Conservation (phyloP, 352 stramenopile genomes). For the Pythium brachiatum region DNA sequence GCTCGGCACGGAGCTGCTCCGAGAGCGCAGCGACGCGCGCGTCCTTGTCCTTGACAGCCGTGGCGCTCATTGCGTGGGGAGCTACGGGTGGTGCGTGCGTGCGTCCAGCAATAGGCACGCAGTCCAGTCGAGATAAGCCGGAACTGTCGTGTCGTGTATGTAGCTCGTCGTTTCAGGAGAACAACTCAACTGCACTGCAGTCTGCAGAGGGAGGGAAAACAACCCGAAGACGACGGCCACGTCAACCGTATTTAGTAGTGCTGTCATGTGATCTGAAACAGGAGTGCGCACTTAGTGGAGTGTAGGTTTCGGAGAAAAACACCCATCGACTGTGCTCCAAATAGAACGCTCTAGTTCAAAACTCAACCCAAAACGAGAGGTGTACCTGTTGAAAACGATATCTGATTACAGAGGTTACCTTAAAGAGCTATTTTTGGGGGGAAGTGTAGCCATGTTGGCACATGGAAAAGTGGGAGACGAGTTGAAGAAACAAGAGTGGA, state of each 20-base stretch:
- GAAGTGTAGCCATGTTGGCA: conserved; percentile 18
- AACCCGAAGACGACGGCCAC: conserved; percentile 15
- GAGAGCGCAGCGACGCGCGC: conserved; percentile 30
- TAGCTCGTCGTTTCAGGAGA: conserved; percentile 25
- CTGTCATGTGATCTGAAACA: background rate
- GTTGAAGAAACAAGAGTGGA: background rate
- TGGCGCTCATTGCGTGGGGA: conserved; percentile 6
- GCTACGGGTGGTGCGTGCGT: background rate
- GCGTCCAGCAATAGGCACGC: background rate
- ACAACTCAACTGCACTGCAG: too few species aligned
- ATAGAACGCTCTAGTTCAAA: conserved; percentile 1
- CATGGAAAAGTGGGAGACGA: background rate
- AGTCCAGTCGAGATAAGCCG: too few species aligned
- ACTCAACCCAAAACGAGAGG: too few species aligned
- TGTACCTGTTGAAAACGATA: background rate
- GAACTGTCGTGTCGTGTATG: too few species aligned
- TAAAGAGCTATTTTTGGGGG: background rate
- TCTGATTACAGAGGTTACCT: background rate
- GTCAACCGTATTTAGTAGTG: conserved; percentile 26
- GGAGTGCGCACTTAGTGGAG: conserved; percentile 15
- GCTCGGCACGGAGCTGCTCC: conserved; percentile 65
- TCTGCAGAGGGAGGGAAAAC: conserved; percentile 1
- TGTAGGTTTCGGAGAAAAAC: conserved; percentile 3
- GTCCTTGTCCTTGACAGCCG: conserved; percentile 16
- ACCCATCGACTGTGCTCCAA: background rate